Conservation (phyloP, 2,329 filamentous ascomycete genomes). For the Thielaviopsis euricoi region DNA sequence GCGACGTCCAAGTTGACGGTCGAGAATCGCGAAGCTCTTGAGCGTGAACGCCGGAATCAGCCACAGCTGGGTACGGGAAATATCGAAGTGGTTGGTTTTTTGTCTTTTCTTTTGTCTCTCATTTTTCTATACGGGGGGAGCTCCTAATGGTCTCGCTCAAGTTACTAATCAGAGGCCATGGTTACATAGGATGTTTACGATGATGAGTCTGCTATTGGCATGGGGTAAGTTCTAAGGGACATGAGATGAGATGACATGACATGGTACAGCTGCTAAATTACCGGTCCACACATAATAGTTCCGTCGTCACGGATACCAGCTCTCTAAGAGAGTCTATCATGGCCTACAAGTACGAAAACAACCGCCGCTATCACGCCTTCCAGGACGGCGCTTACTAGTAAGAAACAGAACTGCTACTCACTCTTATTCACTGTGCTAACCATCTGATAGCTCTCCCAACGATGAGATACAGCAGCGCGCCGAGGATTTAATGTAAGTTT, state of each 20-base stretch:
- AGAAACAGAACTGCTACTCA: no score
- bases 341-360: slow-evolving; percentile 28
- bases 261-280: neutral
- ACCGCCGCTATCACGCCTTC: slow-evolving; percentile 30
- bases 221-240: neutral
- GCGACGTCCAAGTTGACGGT: neutral
- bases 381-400: slow-evolving; percentile 24
- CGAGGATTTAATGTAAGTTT: slow-evolving; percentile 16
- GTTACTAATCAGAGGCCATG: no score
- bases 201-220: neutral
- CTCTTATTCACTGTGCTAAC: no score
- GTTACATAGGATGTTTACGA: neutral
- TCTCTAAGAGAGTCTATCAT: slow-evolving; percentile 26
- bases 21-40: neutral
- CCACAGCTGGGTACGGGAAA: neutral
- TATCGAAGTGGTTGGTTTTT: neutral
- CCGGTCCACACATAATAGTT: neutral
- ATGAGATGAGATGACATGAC: no score
- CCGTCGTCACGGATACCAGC: slow-evolving; percentile 7
- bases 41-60: neutral
- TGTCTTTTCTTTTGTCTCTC: no score
- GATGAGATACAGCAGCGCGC: slow-evolving; percentile 17
- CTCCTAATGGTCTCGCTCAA: no score
- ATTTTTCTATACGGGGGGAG: no score
- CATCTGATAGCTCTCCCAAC: slow-evolving; percentile 15